Evolutionary conservation across 2,329 filamentous ascomycete genomes (phyloP).

Genomic region (Pleochaeta shiraiana): DNA sequence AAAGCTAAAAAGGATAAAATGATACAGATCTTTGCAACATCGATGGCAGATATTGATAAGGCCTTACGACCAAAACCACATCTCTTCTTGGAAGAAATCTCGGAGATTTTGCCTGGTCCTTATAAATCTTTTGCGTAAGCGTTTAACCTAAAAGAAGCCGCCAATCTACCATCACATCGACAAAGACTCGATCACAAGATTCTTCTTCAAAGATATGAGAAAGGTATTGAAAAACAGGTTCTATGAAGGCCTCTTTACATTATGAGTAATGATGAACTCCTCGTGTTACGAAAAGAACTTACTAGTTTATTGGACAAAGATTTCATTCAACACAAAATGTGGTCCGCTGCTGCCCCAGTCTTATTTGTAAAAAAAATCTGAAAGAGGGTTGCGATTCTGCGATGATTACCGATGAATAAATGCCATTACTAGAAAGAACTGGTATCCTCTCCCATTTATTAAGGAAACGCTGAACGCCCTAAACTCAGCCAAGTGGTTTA

Average conservation of each 20-base stretch:
- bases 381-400: not conserved
- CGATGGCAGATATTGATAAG: constrained; percentile 1
- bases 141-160: constrained; percentile 2
- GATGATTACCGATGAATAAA: not conserved
- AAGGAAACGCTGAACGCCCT: not conserved
- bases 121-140: not conserved
- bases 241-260: not conserved
- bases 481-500: not conserved
- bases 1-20: not conserved
- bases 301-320: not conserved
- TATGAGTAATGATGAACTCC: not conserved
- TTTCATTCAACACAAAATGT: not conserved
- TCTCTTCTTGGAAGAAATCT: not conserved
- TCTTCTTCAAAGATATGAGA: not conserved
- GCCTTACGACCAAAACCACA: not conserved
- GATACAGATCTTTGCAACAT: not conserved
- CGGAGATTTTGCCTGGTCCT: not conserved
- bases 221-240: not conserved
- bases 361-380: not conserved
- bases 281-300: not conserved
- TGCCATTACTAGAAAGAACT: not conserved
- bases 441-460: not conserved
- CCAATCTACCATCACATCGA: not conserved
- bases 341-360: not conserved
- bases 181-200: not conserved